Percentiles rank a stretch among this genome's conserved stretches.
Evolutionary conservation across 192 early-diverging fungal genomes (phyloP).

Genomic region (Dispira parvispora): DNA sequence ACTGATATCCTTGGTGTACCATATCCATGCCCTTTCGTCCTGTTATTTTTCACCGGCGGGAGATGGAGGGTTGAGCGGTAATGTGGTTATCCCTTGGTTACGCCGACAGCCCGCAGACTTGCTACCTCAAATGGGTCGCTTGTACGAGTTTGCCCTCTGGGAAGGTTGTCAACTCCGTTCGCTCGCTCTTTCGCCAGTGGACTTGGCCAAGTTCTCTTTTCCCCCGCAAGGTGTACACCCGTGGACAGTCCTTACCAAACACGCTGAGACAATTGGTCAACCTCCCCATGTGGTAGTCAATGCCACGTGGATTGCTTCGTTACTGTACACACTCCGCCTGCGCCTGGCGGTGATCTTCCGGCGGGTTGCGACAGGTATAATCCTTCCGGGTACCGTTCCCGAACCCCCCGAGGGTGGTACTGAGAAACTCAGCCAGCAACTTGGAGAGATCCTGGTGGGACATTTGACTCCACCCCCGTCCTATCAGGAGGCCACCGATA

Average conservation of each 20-base stretch:
- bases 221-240: background rate
- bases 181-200: background rate
- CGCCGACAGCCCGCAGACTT: conserved; percentile 30
- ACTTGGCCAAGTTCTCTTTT: background rate
- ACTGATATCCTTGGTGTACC: conserved; percentile 40
- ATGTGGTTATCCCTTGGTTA: conserved; percentile 42
- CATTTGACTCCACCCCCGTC: background rate
- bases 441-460: background rate
- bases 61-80: conserved; percentile 43
- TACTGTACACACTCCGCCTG: conserved; percentile 18
- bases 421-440: background rate
- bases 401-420: background rate
- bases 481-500: too few relatives aligned
- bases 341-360: conserved; percentile 10
- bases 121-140: conserved; percentile 30
- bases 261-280: background rate
- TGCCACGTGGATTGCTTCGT: conserved; percentile 6
- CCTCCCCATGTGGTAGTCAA: conserved; percentile 4
- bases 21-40: conserved; percentile 37
- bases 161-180: background rate
- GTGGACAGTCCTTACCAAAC: background rate
- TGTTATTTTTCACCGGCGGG: conserved; percentile 49
- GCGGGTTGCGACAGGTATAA: background rate
- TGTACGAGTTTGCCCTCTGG: conserved; percentile 33
- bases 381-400: background rate